Conservation (phyloP, 148 eudicot species). For the Pouteria glomerata region DNA sequence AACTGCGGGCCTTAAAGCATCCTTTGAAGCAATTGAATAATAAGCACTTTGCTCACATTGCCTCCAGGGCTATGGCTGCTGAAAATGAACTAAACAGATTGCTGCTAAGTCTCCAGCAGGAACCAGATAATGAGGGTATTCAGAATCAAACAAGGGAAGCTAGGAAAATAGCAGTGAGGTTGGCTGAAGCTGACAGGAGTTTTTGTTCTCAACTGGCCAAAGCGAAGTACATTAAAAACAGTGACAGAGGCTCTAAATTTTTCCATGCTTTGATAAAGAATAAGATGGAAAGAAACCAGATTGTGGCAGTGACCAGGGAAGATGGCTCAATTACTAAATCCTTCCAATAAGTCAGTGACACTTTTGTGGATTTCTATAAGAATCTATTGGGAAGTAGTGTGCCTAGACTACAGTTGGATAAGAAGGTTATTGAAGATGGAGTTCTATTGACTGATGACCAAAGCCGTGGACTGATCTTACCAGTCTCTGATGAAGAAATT, state of each 20-base stretch:
- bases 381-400: neutral
- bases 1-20: no score
- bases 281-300: no score
- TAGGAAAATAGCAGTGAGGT: neutral
- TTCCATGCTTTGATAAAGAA: no score
- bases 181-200: neutral
- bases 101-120: neutral
- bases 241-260: neutral
- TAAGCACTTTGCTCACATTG: neutral
- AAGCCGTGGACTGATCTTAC: neutral
- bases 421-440: neutral
- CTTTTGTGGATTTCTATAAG: no score
- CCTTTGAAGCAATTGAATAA: neutral
- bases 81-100: no score
- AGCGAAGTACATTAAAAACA: no score
- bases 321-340: neutral
- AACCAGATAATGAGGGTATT: neutral
- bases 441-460: neutral
- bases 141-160: neutral
- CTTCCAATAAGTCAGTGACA: neutral
- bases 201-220: neutral
- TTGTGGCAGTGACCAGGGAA: neutral
- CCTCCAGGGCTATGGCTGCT: neutral
- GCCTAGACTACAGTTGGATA: neutral
- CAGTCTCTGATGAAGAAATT: neutral